A percentile compares a stretch with the other conserved stretches of the same genome.
phyloP scores from a whole-genome alignment of 306 rosid species.

The Astragalus membranaceus region DNA sequence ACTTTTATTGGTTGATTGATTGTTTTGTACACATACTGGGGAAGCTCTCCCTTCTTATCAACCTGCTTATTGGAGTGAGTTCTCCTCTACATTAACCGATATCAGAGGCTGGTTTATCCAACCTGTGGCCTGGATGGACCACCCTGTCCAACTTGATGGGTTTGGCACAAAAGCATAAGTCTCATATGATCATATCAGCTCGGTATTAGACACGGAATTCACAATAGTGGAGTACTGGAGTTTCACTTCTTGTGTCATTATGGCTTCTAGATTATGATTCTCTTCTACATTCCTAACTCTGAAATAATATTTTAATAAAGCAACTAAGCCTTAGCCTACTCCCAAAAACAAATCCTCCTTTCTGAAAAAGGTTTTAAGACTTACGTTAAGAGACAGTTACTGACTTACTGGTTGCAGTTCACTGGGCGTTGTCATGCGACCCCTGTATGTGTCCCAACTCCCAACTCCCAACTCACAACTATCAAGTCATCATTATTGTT shows the following conservation, averaged over 20 bases:
- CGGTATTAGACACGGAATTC: not conserved
- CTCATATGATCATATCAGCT: not conserved
- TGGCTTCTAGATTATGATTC: not conserved
- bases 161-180: not conserved
- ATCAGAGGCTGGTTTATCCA: not conserved
- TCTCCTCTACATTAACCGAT: not conserved
- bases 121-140: not conserved
- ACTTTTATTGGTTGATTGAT: not conserved
- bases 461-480: not conserved
- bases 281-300: not conserved
- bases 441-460: not conserved
- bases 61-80: not conserved
- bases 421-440: not conserved
- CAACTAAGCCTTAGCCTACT: not conserved
- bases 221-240: not conserved
- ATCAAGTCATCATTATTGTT: not conserved
- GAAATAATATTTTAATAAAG: not conserved
- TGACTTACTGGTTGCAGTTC: not conserved
- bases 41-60: not conserved
- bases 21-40: not conserved
- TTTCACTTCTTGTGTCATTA: not conserved
- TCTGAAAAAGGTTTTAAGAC: not conserved
- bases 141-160: not conserved
- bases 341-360: not conserved
- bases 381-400: not conserved